Evolutionary conservation across 306 rosid species (phyloP).

Genomic region (Abrus precatorius): DNA sequence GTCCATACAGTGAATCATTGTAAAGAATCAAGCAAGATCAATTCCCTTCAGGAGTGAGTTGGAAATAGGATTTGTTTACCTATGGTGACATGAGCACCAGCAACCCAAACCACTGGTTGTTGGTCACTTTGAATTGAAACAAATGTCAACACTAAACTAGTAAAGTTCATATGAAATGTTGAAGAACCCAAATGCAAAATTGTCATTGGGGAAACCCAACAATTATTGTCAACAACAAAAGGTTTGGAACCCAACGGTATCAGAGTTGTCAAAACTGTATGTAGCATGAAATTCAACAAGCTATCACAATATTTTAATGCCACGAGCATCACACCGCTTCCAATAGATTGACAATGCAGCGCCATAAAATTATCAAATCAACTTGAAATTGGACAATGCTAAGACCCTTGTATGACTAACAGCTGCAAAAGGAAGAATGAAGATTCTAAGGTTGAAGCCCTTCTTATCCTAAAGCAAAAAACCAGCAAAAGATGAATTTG

Average conservation of each 20-base stretch:
- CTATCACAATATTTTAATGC: slow-evolving; percentile 44
- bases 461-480: slow-evolving; percentile 12
- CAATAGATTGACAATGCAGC: slow-evolving; percentile 39
- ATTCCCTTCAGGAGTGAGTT: slow-evolving; percentile 68
- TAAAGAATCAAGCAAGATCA: slow-evolving; percentile 66
- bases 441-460: slow-evolving; percentile 24
- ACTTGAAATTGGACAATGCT: slow-evolving; percentile 15
- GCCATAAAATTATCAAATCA: slow-evolving; percentile 37
- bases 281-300: slow-evolving; percentile 57
- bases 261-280: slow-evolving; percentile 52
- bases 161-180: slow-evolving; percentile 60
- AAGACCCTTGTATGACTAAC: not conserved
- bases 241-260: slow-evolving; percentile 80
- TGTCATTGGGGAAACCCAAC: slow-evolving; percentile 81
- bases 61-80: slow-evolving; percentile 68
- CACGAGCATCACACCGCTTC: slow-evolving; percentile 45
- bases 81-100: slow-evolving; percentile 66
- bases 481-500: slow-evolving; percentile 45
- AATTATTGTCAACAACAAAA: slow-evolving; percentile 55
- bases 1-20: slow-evolving; percentile 59
- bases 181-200: slow-evolving; percentile 80
- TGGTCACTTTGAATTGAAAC: slow-evolving; percentile 64
- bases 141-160: slow-evolving; percentile 67
- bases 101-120: slow-evolving; percentile 74
- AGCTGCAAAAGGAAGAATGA: slow-evolving; percentile 29